Evolutionary conservation across 768 basidiomycete genomes (phyloP).

Genomic region (Boletus coccyginus): DNA sequence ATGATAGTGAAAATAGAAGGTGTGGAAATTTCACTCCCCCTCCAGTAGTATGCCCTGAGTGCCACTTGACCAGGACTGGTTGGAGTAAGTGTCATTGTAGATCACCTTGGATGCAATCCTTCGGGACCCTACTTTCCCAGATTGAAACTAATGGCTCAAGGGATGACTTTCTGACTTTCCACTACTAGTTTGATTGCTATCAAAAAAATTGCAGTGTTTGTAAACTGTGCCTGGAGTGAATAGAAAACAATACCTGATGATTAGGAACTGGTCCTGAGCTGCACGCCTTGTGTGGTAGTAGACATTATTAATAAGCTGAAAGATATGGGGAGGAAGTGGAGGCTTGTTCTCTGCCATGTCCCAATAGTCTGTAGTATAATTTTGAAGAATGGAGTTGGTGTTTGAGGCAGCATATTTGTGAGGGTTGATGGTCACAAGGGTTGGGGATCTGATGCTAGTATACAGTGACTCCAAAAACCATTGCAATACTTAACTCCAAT

Average conservation of each 20-base stretch:
- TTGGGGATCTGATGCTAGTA: conserved; percentile 53
- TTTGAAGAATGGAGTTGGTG: conserved; percentile 78
- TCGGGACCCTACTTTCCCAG: conserved; percentile 82
- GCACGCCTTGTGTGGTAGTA: conserved; percentile 97
- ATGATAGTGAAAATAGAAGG: no score
- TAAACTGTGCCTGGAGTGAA: not conserved
- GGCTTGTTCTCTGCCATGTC: conserved; percentile 64
- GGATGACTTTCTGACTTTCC: conserved; percentile 92
- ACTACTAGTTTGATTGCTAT: conserved; percentile 86
- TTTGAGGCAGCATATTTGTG: conserved; percentile 87
- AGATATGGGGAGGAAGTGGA: conserved; percentile 80
- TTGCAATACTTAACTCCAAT: no score
- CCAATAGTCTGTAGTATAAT: conserved; percentile 84
- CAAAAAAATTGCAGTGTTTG: conserved; percentile 1
- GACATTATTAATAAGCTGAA: conserved; percentile 85
- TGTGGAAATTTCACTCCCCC: no score
- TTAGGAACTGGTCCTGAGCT: conserved; percentile 85
- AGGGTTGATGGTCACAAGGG: conserved; percentile 86
- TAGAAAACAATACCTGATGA: conserved; percentile 69
- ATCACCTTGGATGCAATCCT: no score
- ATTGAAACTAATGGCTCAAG: conserved; percentile 84
- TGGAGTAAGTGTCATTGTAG: no score
- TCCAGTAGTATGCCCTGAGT: no score
- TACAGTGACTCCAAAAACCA: no score
- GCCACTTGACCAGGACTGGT: no score